Conservation (phyloP, 169 alveolate species). For the Toxoplasma gondii region DNA sequence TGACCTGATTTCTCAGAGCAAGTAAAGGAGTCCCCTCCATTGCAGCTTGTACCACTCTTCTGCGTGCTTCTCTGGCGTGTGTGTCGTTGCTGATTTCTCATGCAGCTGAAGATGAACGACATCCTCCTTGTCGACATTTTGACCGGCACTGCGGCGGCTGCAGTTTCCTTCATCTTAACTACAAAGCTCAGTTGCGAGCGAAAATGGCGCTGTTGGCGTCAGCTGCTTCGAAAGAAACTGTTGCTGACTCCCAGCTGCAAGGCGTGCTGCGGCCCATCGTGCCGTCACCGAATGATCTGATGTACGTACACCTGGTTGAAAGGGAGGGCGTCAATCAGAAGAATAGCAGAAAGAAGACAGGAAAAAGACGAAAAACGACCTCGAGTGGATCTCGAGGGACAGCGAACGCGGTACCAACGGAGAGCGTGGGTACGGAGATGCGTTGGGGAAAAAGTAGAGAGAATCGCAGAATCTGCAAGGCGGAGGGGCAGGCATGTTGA, state of each 20-base stretch:
- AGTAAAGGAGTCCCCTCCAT: no score
- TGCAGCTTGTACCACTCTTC: no score
- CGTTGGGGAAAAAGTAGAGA: no score
- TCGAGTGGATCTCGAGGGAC: no score
- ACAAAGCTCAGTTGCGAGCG: background rate
- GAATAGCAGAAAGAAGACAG: no score
- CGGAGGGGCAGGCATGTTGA: no score
- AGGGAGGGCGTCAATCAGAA: background rate
- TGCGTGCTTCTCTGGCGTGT: background rate
- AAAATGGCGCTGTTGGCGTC: background rate
- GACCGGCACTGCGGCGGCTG: constrained; percentile 37
- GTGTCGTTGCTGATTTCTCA: background rate
- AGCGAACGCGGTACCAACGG: no score
- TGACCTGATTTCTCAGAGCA: no score
- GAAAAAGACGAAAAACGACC: no score
- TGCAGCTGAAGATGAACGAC: background rate
- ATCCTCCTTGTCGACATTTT: background rate
- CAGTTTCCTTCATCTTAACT: background rate
- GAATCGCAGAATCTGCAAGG: no score
- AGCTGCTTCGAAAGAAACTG: background rate
- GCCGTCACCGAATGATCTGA: background rate
- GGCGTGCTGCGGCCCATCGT: background rate
- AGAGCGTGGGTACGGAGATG: no score
- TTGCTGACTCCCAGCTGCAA: background rate
- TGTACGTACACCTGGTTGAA: background rate